Evolutionary conservation across 1,284 basidiomycete species (phyloP).

Genomic region (Xerocomus amazonicus): DNA sequence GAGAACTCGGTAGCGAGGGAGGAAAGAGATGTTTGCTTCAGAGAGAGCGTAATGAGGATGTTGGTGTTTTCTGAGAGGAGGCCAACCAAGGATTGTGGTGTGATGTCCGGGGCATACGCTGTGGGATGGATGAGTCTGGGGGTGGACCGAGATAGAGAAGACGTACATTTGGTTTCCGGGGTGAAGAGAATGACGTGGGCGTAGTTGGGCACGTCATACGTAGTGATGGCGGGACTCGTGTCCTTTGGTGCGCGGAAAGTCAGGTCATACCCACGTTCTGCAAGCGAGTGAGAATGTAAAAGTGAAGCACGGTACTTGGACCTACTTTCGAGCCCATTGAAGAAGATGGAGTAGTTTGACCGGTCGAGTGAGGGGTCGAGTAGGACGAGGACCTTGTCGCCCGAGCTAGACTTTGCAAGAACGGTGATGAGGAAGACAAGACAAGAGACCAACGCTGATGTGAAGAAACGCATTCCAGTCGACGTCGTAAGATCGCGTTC

Average conservation of each 20-base stretch:
- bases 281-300: too few species aligned
- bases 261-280: slow-evolving; percentile 47
- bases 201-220: slow-evolving; percentile 73
- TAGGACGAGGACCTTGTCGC: slow-evolving; percentile 80
- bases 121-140: slow-evolving; percentile 8
- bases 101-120: slow-evolving; percentile 76
- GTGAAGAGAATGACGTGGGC: slow-evolving; percentile 83
- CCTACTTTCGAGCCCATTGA: slow-evolving; percentile 70
- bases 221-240: slow-evolving; percentile 58
- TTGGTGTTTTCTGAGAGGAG: slow-evolving; percentile 77
- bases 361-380: slow-evolving; percentile 66
- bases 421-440: slow-evolving; percentile 35
- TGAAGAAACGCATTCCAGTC: slow-evolving; percentile 19
- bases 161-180: slow-evolving; percentile 59
- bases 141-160: background rate
- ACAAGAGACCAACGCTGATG: slow-evolving; percentile 26
- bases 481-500: too few species aligned
- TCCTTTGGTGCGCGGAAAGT: slow-evolving; percentile 82
- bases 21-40: slow-evolving; percentile 66
- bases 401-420: slow-evolving; percentile 74
- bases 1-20: slow-evolving; percentile 77
- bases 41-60: slow-evolving; percentile 78
- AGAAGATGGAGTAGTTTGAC: slow-evolving; percentile 79
- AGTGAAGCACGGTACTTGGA: background rate
- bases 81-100: slow-evolving; percentile 77